These are phyloP conservation scores for Talaromyces proteolyticus DNA, from an alignment of 495 filamentous ascomycete species.

Conservation along the genomic window DNA sequence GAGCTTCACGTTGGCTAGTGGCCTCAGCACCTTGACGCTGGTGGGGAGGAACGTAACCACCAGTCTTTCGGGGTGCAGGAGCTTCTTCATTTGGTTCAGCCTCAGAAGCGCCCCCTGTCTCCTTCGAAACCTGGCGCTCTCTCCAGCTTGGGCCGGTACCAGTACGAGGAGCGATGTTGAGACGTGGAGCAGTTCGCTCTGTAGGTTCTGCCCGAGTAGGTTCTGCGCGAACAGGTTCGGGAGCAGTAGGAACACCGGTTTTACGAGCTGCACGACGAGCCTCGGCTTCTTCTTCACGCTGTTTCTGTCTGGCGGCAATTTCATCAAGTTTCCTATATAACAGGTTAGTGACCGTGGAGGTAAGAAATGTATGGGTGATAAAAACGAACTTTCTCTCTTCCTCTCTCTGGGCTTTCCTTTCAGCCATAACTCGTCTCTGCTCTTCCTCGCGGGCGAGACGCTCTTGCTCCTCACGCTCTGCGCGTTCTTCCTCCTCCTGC, in stretches of 20 bases:
- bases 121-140: conserved; percentile 72
- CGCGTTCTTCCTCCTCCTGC: conserved; percentile 81
- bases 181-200: conserved; percentile 57
- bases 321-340: conserved; percentile 57
- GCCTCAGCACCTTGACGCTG: conserved; percentile 30
- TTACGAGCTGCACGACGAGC: conserved; percentile 46
- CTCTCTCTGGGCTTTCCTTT: conserved; percentile 75
- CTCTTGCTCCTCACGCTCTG: conserved; percentile 75
- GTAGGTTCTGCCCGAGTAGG: conserved; percentile 42
- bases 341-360: conserved; percentile 13
- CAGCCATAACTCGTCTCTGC: conserved; percentile 51
- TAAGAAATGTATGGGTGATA: neutral
- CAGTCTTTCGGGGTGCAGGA: conserved; percentile 20
- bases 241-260: conserved; percentile 17
- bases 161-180: conserved; percentile 51
- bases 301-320: conserved; percentile 54
- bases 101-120: conserved; percentile 26
- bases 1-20: conserved; percentile 20
- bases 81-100: conserved; percentile 26
- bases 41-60: conserved; percentile 48
- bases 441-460: conserved; percentile 68
- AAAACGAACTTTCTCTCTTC: conserved; percentile 68
- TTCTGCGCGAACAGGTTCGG: conserved; percentile 22
- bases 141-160: conserved; percentile 70
- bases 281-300: conserved; percentile 66